A percentile compares a stretch with the other conserved stretches of the same genome.
Conservation (phyloP, 345 rosid genomes). For the Arabidopsis arenosa region DNA sequence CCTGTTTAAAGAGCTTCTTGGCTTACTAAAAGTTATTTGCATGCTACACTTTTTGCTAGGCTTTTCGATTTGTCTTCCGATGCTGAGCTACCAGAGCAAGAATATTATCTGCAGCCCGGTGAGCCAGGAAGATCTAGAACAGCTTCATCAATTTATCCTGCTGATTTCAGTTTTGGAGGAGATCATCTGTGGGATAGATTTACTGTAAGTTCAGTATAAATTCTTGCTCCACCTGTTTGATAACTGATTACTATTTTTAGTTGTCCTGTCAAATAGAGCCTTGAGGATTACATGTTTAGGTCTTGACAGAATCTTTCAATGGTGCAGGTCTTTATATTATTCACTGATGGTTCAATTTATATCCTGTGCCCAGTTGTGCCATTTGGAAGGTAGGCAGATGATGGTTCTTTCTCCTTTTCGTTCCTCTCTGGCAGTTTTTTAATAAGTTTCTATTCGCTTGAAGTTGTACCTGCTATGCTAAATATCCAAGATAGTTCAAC, state of each 20-base stretch:
- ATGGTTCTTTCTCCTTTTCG: conserved; percentile 7
- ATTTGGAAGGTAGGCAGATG: conserved; percentile 76
- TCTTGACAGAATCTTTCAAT: conserved; percentile 27
- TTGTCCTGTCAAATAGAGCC: conserved; percentile 29
- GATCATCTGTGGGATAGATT: conserved; percentile 96
- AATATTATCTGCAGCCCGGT: conserved; percentile 90
- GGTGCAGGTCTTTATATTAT: conserved; percentile 84
- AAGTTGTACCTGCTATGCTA: conserved; percentile 17
- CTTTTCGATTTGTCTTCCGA: conserved; percentile 79
- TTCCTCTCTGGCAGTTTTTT: conserved; percentile 1
- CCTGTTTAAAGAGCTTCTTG: neutral
- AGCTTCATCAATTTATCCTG: conserved; percentile 83
- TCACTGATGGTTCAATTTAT: conserved; percentile 84
- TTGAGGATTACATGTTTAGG: conserved; percentile 12
- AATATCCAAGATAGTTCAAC: neutral
- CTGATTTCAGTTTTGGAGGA: conserved; percentile 86
- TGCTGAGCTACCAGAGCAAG: conserved; percentile 89
- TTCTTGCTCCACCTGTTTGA: conserved; percentile 20
- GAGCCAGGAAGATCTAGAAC: conserved; percentile 77
- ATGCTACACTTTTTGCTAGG: conserved; percentile 53
- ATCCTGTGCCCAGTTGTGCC: conserved; percentile 92
- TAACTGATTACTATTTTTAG: conserved; percentile 5
- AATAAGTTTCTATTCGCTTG: conserved; percentile 17
- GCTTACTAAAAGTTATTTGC: neutral
- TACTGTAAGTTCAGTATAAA: conserved; percentile 65